Percentiles rank a stretch among this genome's conserved stretches.
phyloP scores from a whole-genome alignment of 2,329 filamentous ascomycete species.

The Colletotrichum filicis region DNA sequence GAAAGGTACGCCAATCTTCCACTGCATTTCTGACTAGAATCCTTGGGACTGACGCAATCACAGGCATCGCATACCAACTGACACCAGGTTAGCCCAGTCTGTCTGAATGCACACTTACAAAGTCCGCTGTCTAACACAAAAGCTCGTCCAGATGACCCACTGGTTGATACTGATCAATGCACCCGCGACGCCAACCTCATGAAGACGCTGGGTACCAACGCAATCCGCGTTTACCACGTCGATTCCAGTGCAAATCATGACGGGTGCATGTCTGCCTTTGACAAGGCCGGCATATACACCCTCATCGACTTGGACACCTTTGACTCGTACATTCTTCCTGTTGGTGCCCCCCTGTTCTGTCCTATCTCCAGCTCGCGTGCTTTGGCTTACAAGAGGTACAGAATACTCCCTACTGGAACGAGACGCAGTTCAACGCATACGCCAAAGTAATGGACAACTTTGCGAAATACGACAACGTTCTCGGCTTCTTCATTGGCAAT shows the following conservation, averaged over 20 bases:
- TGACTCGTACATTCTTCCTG: conserved; percentile 73
- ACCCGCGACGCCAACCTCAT: conserved; percentile 79
- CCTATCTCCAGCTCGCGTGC: not conserved
- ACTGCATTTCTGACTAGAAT: not conserved
- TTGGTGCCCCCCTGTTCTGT: conserved; percentile 45
- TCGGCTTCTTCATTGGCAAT: conserved; percentile 89
- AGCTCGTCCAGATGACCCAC: conserved; percentile 69
- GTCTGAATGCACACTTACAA: conserved; percentile 1
- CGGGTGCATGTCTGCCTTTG: conserved; percentile 84
- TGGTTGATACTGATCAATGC: conserved; percentile 82
- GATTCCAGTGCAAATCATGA: conserved; percentile 77
- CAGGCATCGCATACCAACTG: conserved; percentile 80
- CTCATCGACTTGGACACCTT: conserved; percentile 87
- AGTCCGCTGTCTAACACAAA: conserved; percentile 17
- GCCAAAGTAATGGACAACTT: conserved; percentile 81
- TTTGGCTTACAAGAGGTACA: conserved; percentile 42
- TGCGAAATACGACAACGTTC: conserved; percentile 80
- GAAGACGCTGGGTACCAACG: conserved; percentile 83
- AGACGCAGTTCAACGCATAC: conserved; percentile 76
- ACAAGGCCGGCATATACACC: conserved; percentile 83
- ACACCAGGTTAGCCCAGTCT: conserved; percentile 48
- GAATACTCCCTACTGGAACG: conserved; percentile 76
- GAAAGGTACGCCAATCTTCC: conserved; percentile 68
- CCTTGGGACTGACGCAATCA: conserved; percentile 18
- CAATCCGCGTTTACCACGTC: conserved; percentile 90